Conservation (phyloP, 768 basidiomycete genomes). For the Trametes sanguinea region DNA sequence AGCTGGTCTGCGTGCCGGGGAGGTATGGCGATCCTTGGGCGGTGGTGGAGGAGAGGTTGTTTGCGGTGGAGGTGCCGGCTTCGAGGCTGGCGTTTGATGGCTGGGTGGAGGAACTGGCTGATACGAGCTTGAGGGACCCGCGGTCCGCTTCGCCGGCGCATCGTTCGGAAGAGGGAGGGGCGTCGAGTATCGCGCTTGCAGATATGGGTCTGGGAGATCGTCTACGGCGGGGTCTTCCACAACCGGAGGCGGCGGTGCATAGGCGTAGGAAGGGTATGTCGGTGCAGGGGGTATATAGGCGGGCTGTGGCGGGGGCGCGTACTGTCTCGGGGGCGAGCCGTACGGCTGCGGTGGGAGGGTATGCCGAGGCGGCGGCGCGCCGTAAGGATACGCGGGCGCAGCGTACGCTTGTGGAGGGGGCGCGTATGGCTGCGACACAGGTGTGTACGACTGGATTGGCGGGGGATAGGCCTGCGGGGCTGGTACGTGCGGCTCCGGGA, state of each 20-base stretch:
- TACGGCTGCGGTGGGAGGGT: not conserved
- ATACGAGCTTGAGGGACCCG: slow-evolving; percentile 12
- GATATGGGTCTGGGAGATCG: slow-evolving; percentile 45
- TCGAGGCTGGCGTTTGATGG: not conserved
- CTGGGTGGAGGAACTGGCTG: not conserved
- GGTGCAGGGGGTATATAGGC: not conserved
- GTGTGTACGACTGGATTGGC: not conserved
- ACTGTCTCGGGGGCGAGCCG: slow-evolving; percentile 4
- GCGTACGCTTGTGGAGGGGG: slow-evolving; percentile 6
- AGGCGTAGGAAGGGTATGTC: not conserved
- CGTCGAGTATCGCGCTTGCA: slow-evolving; percentile 49
- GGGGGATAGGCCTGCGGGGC: slow-evolving; percentile 16
- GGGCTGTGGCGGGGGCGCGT: not conserved
- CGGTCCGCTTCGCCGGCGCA: slow-evolving; percentile 32
- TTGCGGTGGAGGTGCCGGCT: not conserved
- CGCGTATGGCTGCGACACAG: not conserved
- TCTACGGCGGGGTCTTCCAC: not conserved
- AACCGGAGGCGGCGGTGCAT: slow-evolving; percentile 4
- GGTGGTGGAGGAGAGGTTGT: not conserved
- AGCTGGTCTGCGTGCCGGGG: not conserved
- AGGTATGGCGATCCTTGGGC: not conserved
- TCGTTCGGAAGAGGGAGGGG: slow-evolving; percentile 54
- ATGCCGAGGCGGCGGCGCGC: not conserved
- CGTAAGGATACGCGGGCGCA: slow-evolving; percentile 15
- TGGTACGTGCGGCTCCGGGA: slow-evolving; percentile 19